phyloP scores from a whole-genome alignment of 2,329 filamentous ascomycete genomes.

The Verruconis gallopava region DNA sequence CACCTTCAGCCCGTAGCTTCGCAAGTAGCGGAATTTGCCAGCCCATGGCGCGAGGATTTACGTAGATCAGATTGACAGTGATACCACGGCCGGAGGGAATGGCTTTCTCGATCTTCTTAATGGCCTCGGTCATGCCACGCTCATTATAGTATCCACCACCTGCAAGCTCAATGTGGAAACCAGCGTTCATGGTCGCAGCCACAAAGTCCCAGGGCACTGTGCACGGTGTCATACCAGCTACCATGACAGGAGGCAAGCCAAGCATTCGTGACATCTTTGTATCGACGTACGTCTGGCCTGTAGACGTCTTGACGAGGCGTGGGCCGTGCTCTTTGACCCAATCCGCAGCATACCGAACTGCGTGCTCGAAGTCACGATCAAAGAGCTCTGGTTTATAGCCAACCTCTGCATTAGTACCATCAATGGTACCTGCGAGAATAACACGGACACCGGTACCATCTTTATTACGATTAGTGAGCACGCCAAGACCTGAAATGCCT shows the following conservation, averaged over 20 bases:
- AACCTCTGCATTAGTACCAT: constrained; percentile 78
- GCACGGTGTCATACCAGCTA: constrained; percentile 37
- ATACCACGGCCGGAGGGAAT: constrained; percentile 38
- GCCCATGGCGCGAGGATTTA: constrained; percentile 37
- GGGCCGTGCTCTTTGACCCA: constrained; percentile 98
- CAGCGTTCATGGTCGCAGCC: constrained; percentile 40
- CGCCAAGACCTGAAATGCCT: constrained; percentile 89
- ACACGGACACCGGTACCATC: constrained; percentile 95
- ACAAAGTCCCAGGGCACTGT: constrained; percentile 39
- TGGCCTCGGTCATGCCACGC: constrained; percentile 31
- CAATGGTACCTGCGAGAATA: constrained; percentile 85
- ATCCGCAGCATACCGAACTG: constrained; percentile 86
- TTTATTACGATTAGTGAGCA: constrained; percentile 96
- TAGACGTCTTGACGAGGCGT: constrained; percentile 78
- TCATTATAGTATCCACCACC: constrained; percentile 39
- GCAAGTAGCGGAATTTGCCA: constrained; percentile 41
- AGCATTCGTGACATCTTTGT: constrained; percentile 53
- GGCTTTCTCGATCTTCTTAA: constrained; percentile 30
- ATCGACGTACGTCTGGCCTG: constrained; percentile 82
- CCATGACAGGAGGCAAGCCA: constrained; percentile 34
- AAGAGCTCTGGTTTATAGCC: constrained; percentile 98
- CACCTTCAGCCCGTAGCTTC: constrained; percentile 32
- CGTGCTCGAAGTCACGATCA: constrained; percentile 87
- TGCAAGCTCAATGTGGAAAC: constrained; percentile 36
- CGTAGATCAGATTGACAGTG: constrained; percentile 41